Conservation (phyloP, 371 early-diverging fungal genomes). For the Coemansia sp. region DNA sequence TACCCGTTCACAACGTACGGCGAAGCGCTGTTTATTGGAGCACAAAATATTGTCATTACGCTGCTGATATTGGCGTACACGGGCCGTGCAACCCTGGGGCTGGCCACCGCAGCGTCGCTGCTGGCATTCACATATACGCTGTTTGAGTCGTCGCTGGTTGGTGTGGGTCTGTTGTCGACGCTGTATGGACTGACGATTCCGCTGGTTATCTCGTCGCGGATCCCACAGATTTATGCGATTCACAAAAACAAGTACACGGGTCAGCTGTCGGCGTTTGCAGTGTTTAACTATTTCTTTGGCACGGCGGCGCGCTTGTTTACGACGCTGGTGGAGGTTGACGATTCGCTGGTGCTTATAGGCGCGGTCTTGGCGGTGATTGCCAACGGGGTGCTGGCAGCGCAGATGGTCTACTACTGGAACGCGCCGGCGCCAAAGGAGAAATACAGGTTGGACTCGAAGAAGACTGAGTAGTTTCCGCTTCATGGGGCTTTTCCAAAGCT, state of each 20-base stretch:
- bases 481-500: background rate
- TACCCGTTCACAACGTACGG: slow-evolving; percentile 94
- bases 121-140: slow-evolving; percentile 54
- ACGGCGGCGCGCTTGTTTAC: slow-evolving; percentile 87
- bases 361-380: slow-evolving; percentile 68
- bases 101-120: slow-evolving; percentile 46
- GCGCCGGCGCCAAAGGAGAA: slow-evolving; percentile 42
- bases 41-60: slow-evolving; percentile 78
- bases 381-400: slow-evolving; percentile 77
- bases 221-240: slow-evolving; percentile 86
- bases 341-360: slow-evolving; percentile 69
- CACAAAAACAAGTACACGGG: slow-evolving; percentile 78
- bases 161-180: slow-evolving; percentile 55
- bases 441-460: slow-evolving; percentile 50
- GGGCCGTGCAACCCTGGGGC: slow-evolving; percentile 47
- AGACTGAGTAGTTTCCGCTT: slow-evolving; percentile 22
- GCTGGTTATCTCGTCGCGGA: slow-evolving; percentile 70
- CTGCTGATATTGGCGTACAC: slow-evolving; percentile 68
- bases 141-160: slow-evolving; percentile 53
- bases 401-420: slow-evolving; percentile 84
- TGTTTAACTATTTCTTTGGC: slow-evolving; percentile 81
- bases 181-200: slow-evolving; percentile 83
- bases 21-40: slow-evolving; percentile 74
- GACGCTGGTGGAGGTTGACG: slow-evolving; percentile 84
- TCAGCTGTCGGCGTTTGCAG: slow-evolving; percentile 86